These are phyloP conservation scores for Artomyces pyxidatus DNA, from an alignment of 768 basidiomycete genomes.

Conservation along the genomic window DNA sequence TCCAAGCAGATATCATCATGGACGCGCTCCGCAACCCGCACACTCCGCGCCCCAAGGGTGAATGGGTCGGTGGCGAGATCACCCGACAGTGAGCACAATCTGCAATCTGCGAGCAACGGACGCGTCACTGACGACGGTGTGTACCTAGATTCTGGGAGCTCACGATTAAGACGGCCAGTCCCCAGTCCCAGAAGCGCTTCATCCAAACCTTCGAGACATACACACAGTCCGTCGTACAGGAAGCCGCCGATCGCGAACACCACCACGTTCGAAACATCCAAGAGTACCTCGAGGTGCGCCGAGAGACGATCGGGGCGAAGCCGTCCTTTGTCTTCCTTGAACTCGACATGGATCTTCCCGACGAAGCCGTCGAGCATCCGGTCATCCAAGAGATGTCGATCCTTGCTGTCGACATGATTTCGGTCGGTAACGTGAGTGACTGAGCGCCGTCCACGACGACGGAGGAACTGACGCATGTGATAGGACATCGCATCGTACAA, in stretches of 20 bases:
- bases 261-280: not conserved
- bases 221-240: not conserved
- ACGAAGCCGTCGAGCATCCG: not conserved
- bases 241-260: not conserved
- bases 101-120: not conserved
- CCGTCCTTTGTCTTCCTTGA: not conserved
- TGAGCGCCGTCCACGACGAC: not conserved
- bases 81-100: conserved; percentile 6
- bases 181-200: conserved; percentile 2
- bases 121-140: not conserved
- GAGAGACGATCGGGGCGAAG: not conserved
- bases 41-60: conserved; percentile 5
- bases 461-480: conserved; percentile 4
- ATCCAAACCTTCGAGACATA: not conserved
- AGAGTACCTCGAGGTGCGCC: conserved; percentile 1
- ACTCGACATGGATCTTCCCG: not conserved
- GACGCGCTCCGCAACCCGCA: conserved; percentile 12
- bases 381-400: not conserved
- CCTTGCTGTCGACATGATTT: not conserved
- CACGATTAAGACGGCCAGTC: conserved; percentile 4
- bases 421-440: not conserved
- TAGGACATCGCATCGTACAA: conserved; percentile 25
- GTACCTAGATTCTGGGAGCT: conserved; percentile 9
- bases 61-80: conserved; percentile 9
- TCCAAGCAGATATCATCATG: conserved; percentile 5